phyloP scores from a whole-genome alignment of 2,329 filamentous ascomycete genomes.

The Phaeomoniella chlamydospora region DNA sequence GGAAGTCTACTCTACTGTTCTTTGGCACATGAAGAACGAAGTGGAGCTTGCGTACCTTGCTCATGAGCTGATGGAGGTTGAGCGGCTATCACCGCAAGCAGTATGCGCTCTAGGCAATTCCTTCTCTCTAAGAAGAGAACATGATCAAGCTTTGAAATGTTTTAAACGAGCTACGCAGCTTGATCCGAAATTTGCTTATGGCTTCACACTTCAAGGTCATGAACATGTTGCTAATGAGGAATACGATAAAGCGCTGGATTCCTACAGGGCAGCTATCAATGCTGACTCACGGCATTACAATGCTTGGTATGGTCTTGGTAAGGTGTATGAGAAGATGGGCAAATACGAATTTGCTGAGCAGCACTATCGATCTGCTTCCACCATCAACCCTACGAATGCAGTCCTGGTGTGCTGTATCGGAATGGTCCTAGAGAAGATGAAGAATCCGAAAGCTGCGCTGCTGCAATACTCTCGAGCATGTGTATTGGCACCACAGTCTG shows the following conservation, averaged over 20 bases:
- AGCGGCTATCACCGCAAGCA: slow-evolving; percentile 80
- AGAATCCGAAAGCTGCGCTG: slow-evolving; percentile 64
- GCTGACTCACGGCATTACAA: slow-evolving; percentile 89
- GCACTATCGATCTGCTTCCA: slow-evolving; percentile 76
- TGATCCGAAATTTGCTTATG: slow-evolving; percentile 82
- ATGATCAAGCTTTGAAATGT: slow-evolving; percentile 85
- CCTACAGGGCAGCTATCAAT: slow-evolving; percentile 73
- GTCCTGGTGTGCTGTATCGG: slow-evolving; percentile 89
- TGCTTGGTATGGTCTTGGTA: slow-evolving; percentile 83
- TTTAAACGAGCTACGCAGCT: slow-evolving; percentile 91
- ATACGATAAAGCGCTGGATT: slow-evolving; percentile 81
- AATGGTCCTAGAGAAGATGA: slow-evolving; percentile 75
- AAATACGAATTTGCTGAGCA: slow-evolving; percentile 82
- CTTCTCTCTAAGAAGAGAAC: slow-evolving; percentile 81
- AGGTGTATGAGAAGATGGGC: slow-evolving; percentile 77
- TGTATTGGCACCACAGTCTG: slow-evolving; percentile 64
- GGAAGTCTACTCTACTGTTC: slow-evolving; percentile 95
- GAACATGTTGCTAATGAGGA: slow-evolving; percentile 95
- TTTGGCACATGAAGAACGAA: slow-evolving; percentile 95
- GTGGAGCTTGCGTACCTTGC: slow-evolving; percentile 83
- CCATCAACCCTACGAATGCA: slow-evolving; percentile 87
- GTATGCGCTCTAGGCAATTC: slow-evolving; percentile 95
- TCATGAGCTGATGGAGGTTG: slow-evolving; percentile 74
- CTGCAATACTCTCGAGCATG: slow-evolving; percentile 71
- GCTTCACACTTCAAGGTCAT: slow-evolving; percentile 88